Evolutionary conservation across 1,284 basidiomycete genomes (phyloP).

Genomic region (Peniophora sp.): DNA sequence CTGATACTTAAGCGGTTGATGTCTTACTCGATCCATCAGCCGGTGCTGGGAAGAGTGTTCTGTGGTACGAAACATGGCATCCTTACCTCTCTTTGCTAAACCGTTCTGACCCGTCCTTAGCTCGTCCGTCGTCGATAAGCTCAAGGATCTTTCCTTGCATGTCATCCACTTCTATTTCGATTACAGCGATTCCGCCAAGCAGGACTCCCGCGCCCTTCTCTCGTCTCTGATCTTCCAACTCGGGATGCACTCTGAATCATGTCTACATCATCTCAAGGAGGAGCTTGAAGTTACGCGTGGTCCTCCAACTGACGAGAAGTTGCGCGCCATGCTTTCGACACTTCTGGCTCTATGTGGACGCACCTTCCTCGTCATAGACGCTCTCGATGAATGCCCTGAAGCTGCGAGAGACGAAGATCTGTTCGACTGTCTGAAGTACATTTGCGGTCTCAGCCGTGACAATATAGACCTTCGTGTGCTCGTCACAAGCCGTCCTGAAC

Average conservation of each 20-base stretch:
- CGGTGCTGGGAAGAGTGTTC: slow-evolving; percentile 4
- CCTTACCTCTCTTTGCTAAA: not conserved
- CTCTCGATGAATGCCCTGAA: not conserved
- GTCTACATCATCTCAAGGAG: not conserved
- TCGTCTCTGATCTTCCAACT: not conserved
- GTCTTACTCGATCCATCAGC: not conserved
- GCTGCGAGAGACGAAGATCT: not conserved
- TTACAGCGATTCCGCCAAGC: not conserved
- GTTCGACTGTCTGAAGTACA: not conserved
- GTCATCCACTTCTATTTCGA: not conserved
- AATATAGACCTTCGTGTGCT: not conserved
- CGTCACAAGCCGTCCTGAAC: not conserved
- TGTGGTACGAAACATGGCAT: not conserved
- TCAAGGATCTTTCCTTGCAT: not conserved
- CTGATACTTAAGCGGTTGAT: not conserved
- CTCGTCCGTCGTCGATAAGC: not conserved
- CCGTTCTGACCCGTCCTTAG: not conserved
- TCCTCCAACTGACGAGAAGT: not conserved
- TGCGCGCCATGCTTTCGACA: not conserved
- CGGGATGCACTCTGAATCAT: not conserved
- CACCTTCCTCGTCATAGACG: not conserved
- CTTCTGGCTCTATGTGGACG: not conserved
- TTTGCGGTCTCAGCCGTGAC: not conserved
- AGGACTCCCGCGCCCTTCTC: not conserved
- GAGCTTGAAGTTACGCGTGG: too few relatives aligned